Conservation (phyloP, 352 stramenopile genomes). For the Thalassiosira delicatula region DNA sequence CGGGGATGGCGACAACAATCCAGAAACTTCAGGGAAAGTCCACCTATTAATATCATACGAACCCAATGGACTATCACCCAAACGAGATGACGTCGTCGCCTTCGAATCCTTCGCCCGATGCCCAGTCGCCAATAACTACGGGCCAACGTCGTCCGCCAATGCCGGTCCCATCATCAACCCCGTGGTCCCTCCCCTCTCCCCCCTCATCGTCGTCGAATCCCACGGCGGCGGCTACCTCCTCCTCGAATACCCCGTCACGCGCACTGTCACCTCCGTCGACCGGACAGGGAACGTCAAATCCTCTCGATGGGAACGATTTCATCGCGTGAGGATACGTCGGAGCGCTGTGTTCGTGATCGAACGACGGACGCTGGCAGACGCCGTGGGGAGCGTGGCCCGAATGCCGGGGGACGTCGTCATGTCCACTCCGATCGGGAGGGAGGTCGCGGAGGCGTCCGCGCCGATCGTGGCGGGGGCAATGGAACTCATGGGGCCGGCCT, state of each 20-base stretch:
- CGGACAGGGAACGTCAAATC: conserved; percentile 47
- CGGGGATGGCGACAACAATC: neutral
- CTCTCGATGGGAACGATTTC: conserved; percentile 40
- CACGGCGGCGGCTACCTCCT: conserved; percentile 65
- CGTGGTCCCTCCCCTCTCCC: conserved; percentile 66
- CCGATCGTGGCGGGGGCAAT: conserved; percentile 59
- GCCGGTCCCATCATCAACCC: conserved; percentile 53
- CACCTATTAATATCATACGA: conserved; percentile 76
- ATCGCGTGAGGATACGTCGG: conserved; percentile 70
- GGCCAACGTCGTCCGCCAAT: neutral
- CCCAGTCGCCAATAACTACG: conserved; percentile 17
- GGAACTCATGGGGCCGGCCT: conserved; percentile 43
- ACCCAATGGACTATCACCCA: conserved; percentile 73
- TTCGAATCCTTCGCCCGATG: conserved; percentile 80
- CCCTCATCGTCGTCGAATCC: conserved; percentile 68
- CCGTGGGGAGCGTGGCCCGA: conserved; percentile 65
- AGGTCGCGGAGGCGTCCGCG: conserved; percentile 43
- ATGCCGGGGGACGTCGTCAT: conserved; percentile 74
- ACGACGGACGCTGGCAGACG: conserved; percentile 75
- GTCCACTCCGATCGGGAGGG: conserved; percentile 67
- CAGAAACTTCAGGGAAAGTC: conserved; percentile 51
- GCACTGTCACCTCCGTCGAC: conserved; percentile 53
- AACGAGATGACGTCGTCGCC: conserved; percentile 74
- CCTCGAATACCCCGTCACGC: conserved; percentile 44
- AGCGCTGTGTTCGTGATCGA: conserved; percentile 84